Conservation (phyloP, 345 rosid genomes). For the Combretum micranthum region DNA sequence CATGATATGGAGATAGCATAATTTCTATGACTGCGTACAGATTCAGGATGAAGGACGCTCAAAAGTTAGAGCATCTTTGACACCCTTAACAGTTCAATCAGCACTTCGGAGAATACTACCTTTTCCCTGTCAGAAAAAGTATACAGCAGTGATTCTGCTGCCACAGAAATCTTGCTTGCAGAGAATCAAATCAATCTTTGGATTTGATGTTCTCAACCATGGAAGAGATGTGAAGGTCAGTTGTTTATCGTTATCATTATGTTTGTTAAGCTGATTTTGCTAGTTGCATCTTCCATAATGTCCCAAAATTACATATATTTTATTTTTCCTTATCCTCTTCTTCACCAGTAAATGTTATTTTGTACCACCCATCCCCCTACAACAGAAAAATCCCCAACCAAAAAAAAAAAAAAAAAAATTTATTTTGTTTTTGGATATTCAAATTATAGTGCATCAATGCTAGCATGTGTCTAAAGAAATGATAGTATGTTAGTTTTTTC, state of each 20-base stretch:
- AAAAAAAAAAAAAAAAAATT: too few relatives aligned
- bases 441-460: too few relatives aligned
- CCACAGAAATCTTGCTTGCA: constrained; percentile 49
- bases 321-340: too few relatives aligned
- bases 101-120: constrained; percentile 69
- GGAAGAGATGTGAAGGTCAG: constrained; percentile 63
- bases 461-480: too few relatives aligned
- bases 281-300: background rate
- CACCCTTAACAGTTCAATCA: constrained; percentile 43
- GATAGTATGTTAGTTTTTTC: too few relatives aligned
- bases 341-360: too few relatives aligned
- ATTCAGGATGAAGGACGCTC: constrained; percentile 69
- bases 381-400: too few relatives aligned
- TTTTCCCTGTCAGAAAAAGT: constrained; percentile 65
- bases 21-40: constrained; percentile 19
- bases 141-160: constrained; percentile 75
- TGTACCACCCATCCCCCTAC: too few relatives aligned
- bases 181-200: constrained; percentile 37
- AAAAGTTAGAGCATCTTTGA: constrained; percentile 51
- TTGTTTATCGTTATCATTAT: constrained; percentile 1
- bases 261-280: background rate
- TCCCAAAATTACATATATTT: background rate
- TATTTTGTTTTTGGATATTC: too few relatives aligned
- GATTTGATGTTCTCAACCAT: constrained; percentile 11
- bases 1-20: too few relatives aligned